Base-by-base conservation (phyloP, 1,139 yeast genomes). In the Debaryomycetaceae sp. region DNA sequence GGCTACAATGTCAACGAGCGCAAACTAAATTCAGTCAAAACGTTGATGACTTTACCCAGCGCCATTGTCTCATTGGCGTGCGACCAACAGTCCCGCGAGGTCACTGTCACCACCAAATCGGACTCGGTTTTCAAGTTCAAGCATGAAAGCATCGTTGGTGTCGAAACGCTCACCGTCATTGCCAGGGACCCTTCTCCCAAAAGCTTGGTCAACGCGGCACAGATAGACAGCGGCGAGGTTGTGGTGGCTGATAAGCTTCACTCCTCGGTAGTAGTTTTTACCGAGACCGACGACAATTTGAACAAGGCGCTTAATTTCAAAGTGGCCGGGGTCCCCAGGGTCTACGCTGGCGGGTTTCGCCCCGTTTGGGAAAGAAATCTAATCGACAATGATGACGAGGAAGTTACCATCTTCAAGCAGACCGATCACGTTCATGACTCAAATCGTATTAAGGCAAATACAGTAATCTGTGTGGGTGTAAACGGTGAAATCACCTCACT, bases 401-500 rank as follows among this genome's bases (percentile, higher is more conserved):
- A 26, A n/a, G n/a, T n/a, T n/a, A n/a, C n/a, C n/a, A n/a, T n/a
- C n/a, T n/a, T n/a, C n/a, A n/a, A n/a, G n/a, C n/a, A n/a, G n/a
- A n/a, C n/a, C n/a, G n/a, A n/a, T n/a, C n/a, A n/a, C n/a, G n/a
- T n/a, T n/a, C n/a, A n/a, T n/a, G n/a, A n/a, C n/a, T n/a, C n/a
- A n/a, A n/a, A n/a, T n/a, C n/a, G n/a, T n/a, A n/a, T n/a, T n/a
- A n/a, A 18, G 15, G 16, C n/a, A 11, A 10, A 8, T 18, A 18
- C n/a, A 8, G 41, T 72, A 3, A 40, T 75, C 2, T 53, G 65
- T 32, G 71, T 60, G 12, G 67, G 78, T 0, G 58, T 75, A 4
- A 67, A 65, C 42, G 83, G 83, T 1, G 78, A 74, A 33, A 43
- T 75, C 4, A 52, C 59, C 4, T 34, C 46, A 3, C 13, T 32